Base-by-base conservation (phyloP, 331 rosid genomes). In the Erythrophleum ivorense region DNA sequence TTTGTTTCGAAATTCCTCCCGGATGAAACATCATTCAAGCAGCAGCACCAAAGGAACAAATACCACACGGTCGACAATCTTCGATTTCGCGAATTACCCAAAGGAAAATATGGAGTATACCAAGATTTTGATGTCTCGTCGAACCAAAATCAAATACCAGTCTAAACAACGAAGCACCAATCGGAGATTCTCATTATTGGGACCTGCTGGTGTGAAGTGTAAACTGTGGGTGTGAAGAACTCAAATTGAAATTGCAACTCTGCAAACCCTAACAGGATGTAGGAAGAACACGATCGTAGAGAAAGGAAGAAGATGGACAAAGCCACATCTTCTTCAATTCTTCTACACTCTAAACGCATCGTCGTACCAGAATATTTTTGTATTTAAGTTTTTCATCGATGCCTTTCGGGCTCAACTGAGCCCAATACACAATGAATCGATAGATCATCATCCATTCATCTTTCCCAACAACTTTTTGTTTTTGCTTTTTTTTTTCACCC, bases 1-100 rank as follows among this genome's bases (percentile, higher is more conserved):
- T 76, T 21, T 92, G 89, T 76, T 88, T 92, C 24, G 91, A 78
- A 88, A 86, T 73, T 70, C 97, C 98, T 81, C 89, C 93, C 77
- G 93, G 68, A 84, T 88, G 92, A 84, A 94, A 89, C 98, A 96
- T 96, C 49, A 43, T 71, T 71, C 40, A 58, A 81, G 49, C 79
- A 64, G 63, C 62, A 71, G 19, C 77, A 60, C 68, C 50, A 40
- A 41, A 77, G 21, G 43, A 82, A 24, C 46, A 50, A 24, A 54
- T 24, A 15, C 31, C 69, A 41, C 40, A 69, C 10, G 70, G 40
- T 9, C 34, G 72, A 67, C n/a, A 45, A 19, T 21, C 33, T 43
- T 21, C 38, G 40, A 75, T 75, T 74, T 41, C 2, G 24, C 24
- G 57, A 46, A 29, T 12, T 5, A 49, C 59, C 24, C 59, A 46